Percentiles rank a stretch among this genome's conserved stretches.
phyloP scores from a whole-genome alignment of 2,329 filamentous ascomycete genomes.

The Trichoderma harzianum region DNA sequence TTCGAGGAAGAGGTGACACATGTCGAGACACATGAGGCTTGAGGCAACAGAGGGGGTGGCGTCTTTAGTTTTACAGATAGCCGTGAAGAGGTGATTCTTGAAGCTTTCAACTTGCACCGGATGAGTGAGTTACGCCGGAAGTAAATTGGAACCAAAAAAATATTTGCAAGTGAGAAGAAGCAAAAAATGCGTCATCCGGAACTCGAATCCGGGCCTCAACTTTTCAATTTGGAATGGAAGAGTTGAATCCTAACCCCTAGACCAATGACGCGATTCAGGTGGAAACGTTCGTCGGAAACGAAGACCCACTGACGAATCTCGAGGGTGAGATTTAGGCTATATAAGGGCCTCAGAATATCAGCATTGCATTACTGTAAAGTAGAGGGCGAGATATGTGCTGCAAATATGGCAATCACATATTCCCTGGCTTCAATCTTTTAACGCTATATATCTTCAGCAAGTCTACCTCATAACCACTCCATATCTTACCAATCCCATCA shows the following conservation, averaged over 20 bases:
- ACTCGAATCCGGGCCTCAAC: constrained; percentile 20
- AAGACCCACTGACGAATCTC: constrained; percentile 6
- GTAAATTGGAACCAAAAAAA: neutral
- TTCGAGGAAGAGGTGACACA: neutral
- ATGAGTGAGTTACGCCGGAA: neutral
- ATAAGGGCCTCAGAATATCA: neutral
- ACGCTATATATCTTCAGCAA: neutral
- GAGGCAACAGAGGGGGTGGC: neutral
- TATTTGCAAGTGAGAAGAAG: neutral
- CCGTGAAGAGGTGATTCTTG: neutral
- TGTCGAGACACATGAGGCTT: neutral
- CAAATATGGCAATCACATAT: neutral
- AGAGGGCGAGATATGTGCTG: neutral
- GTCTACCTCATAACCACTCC: neutral
- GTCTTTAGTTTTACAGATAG: neutral
- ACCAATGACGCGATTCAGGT: constrained; percentile 5
- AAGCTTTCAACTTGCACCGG: neutral
- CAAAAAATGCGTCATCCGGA: constrained; percentile 19
- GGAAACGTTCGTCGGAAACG: neutral
- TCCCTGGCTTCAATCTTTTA: too few relatives aligned
- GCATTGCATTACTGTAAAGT: neutral
- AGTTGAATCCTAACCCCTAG: constrained; percentile 20
- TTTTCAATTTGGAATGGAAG: constrained; percentile 16
- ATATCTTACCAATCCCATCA: neutral
- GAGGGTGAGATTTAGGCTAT: neutral